Base-by-base conservation (phyloP, 495 filamentous ascomycete species). In the Hypoxylon crocopeplum region DNA sequence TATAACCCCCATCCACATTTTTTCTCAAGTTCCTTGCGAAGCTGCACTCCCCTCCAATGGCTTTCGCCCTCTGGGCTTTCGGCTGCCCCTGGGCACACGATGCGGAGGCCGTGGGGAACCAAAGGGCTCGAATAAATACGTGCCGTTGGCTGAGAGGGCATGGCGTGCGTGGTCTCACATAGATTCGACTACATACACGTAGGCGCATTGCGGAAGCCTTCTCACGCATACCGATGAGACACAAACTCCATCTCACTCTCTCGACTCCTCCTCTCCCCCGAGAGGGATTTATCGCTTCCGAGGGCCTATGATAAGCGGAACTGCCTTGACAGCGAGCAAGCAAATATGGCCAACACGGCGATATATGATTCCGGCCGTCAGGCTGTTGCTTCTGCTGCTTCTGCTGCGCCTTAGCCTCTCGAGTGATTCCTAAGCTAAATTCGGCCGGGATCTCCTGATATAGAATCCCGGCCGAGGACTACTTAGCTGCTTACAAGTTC, bases 1-100 rank as follows among this genome's bases (percentile, higher is more conserved):
- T 68, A 68, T 68, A 70, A 60, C 67, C 67, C 64, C 58, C 64
- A 67, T 63, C 55, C 66, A 59, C 63, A 42, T 52, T 47, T 38
- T 50, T 27, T n/a, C n/a, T n/a, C n/a, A n/a, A 48, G 51, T 53
- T 48, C 58, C 40, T 38, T 69, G 47, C 25, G 50, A n/a, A 62
- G 48, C 48, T 49, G 34, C 30, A 20, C 41, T 51, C 49, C 46
- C 55, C 42, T 64, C 62, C 57, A 69, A 53, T 66, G 34, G 40
- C 25, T 58, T n/a, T n/a, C n/a, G n/a, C n/a, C 52, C 27, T 15
- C 52, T 46, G n/a, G 44, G 36, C 33, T 25, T 45, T 56, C 7
- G 37, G 33, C 42, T 69, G 50, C 52, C 48, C 59, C 55, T 60
- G 51, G n/a, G 61, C 61, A 54, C 61, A 59, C 44, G 45, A 64